A percentile compares a stretch with the other conserved stretches of the same genome.
Evolutionary conservation across 208 protist species (phyloP).

Genomic region (Wallacemonas rigidus): DNA sequence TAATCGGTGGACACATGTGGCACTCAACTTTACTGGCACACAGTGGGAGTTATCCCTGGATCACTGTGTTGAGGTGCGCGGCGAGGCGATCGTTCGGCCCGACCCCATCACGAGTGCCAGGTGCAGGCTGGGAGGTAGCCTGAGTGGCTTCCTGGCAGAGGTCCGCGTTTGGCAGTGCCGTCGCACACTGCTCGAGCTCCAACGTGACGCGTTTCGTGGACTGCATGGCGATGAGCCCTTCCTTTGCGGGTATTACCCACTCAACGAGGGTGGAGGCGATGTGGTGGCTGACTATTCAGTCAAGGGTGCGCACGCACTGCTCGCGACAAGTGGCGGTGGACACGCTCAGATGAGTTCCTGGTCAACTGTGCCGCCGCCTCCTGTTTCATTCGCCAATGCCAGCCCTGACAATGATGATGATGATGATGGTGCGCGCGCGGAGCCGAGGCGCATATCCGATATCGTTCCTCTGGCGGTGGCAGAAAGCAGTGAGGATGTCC

Average conservation of each 20-base stretch:
- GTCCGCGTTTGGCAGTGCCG: conserved; percentile 81
- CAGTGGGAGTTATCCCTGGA: conserved; percentile 86
- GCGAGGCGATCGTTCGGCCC: conserved; percentile 57
- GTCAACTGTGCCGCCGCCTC: conserved; percentile 11
- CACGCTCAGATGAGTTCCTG: background rate
- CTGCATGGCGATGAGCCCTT: conserved; percentile 55
- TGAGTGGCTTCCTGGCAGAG: conserved; percentile 79
- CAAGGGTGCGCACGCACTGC: conserved; percentile 56
- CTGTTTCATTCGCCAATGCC: background rate
- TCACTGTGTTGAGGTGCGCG: conserved; percentile 45
- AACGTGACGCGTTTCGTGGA: conserved; percentile 63
- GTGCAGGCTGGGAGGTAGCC: conserved; percentile 74
- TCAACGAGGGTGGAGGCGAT: conserved; percentile 79
- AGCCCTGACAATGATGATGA: background rate
- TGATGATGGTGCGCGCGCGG: background rate
- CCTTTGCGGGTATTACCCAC: conserved; percentile 75
- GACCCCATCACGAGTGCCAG: conserved; percentile 59
- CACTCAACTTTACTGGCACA: conserved; percentile 85
- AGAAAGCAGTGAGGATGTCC: conserved; percentile 50
- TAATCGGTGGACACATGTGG: conserved; percentile 87
- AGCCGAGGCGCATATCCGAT: conserved; percentile 49
- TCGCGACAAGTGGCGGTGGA: conserved; percentile 18
- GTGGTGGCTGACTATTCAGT: conserved; percentile 74
- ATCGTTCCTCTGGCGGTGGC: conserved; percentile 72
- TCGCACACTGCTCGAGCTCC: conserved; percentile 58